Base-by-base conservation (phyloP, 2,329 filamentous ascomycete genomes). In the Cladosporium sp. region DNA sequence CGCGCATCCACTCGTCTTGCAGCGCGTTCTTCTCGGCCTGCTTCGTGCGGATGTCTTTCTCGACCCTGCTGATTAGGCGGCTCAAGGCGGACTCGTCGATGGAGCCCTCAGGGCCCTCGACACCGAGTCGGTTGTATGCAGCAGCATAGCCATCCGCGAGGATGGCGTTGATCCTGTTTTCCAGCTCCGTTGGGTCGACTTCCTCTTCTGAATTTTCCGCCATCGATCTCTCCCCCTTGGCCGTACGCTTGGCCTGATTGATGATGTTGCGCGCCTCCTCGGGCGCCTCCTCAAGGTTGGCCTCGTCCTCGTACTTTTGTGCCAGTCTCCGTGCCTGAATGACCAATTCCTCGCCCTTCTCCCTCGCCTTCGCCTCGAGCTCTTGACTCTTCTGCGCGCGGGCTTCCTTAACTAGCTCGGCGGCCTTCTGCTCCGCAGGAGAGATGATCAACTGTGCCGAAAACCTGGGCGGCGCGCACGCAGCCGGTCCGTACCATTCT, bases 1-100 rank as follows among this genome's bases (percentile, higher is more conserved):
- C 7, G 24, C 37, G 27, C 20, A 24, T 13, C 45, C 45, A 48
- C 57, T 70, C 57, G 60, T 54, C 52, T 15, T 56, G 45, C 43
- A 54, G 39, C 6, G 42, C 51, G 18, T 56, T 34, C 40, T 54
- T 50, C 42, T 54, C 47, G 13, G 47, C 47, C n/a, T 53, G 56
- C 3, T 34, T 27, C 15, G 50, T 27, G 7, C 47, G 43, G 11
- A 61, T 29, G n/a, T n/a, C n/a, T n/a, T n/a, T n/a, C n/a, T n/a
- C n/a, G n/a, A n/a, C n/a, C n/a, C n/a, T n/a, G n/a, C n/a, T n/a
- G n/a, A n/a, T n/a, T n/a, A n/a, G n/a, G n/a, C n/a, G n/a, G n/a
- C n/a, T n/a, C n/a, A n/a, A n/a, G n/a, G n/a, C n/a, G n/a, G n/a
- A n/a, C n/a, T n/a, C n/a, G n/a, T 17, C 27, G 13, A 48, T 27